Percentiles rank a stretch among this genome's conserved stretches.
Conservation (phyloP, 768 basidiomycete species). For the Lentinula boryana region DNA sequence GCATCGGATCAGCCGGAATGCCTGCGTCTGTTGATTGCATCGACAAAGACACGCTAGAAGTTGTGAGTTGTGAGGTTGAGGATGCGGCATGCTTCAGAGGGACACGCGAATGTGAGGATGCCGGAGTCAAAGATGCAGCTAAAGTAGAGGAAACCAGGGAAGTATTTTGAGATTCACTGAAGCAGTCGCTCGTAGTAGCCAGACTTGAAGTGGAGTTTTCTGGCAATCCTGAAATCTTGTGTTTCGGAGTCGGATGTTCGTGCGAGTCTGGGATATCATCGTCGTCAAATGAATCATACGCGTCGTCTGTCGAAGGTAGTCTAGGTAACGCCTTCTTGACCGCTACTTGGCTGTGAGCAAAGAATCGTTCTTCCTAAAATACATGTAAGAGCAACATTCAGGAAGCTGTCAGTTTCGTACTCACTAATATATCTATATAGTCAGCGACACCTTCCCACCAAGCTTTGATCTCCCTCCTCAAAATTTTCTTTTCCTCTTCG, state of each 20-base stretch:
- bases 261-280: not conserved
- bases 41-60: conserved; percentile 3
- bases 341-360: conserved; percentile 17
- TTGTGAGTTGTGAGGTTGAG: conserved; percentile 5
- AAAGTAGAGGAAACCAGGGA: not conserved
- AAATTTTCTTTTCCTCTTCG: conserved; percentile 37
- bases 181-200: not conserved
- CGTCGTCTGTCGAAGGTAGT: conserved; percentile 51
- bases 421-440: conserved; percentile 54
- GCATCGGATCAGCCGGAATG: conserved; percentile 21
- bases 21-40: not conserved
- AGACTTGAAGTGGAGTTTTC: not conserved
- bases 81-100: not conserved
- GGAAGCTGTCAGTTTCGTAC: conserved; percentile 12
- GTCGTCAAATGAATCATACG: conserved; percentile 29
- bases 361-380: conserved; percentile 33
- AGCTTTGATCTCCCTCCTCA: conserved; percentile 53
- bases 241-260: not conserved
- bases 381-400: not conserved
- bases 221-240: not conserved
- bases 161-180: not conserved
- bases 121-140: not conserved
- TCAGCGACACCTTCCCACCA: conserved; percentile 67
- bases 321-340: conserved; percentile 50
- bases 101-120: not conserved